Evolutionary conservation across 805 yeast species (phyloP), one percentile per base, ranked within the genome.

Genomic region (Brettanomyces sp.): DNA sequence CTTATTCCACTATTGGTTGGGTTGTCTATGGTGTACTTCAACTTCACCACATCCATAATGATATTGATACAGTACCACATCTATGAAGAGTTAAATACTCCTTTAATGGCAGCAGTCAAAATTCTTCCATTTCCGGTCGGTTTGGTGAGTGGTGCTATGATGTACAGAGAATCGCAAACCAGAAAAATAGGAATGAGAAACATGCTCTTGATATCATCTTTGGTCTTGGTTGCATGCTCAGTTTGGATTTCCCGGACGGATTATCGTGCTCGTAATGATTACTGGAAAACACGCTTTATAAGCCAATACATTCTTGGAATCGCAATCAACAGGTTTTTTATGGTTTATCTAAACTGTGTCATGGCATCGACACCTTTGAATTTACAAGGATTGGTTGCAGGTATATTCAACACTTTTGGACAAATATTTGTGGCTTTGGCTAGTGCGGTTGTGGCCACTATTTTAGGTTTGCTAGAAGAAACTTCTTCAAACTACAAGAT

Each of bases 61-160:
- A 32, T 33, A 3, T 35, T 53, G 7, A 40, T 57, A 24, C 51
- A 53, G 25, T 56, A 50, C 37, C 54, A 54, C 14, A 58, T 64
- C 36, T 64, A 60, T 45, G 54, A 63, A 13, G 62, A 63, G 3
- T 46, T 47, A 5, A 51, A 64, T 41, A 49, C 65, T 5, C 57
- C 69, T 0, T 46, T 72, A 5, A 44, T 68, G 4, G 57, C 73
- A 1, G 66, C 69, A 1, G 54, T 68, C 3, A 71, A 68, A 46
- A 46, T 59, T 1, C 47, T 69, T 1, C 71, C 74, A 2, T 25
- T 62, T 21, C 45, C 65, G 3, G 49, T 64, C 11, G 71, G 68
- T 3, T 43, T 64, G 44, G 39, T 53, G 3, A 3, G 59, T 8
- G 65, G 67, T 4, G 52, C 68, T 9, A 5, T 53, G 3, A 11